Percentiles rank a stretch among this genome's conserved stretches.
Conservation (phyloP, 805 yeast species). For the Danielia oregonensis region DNA sequence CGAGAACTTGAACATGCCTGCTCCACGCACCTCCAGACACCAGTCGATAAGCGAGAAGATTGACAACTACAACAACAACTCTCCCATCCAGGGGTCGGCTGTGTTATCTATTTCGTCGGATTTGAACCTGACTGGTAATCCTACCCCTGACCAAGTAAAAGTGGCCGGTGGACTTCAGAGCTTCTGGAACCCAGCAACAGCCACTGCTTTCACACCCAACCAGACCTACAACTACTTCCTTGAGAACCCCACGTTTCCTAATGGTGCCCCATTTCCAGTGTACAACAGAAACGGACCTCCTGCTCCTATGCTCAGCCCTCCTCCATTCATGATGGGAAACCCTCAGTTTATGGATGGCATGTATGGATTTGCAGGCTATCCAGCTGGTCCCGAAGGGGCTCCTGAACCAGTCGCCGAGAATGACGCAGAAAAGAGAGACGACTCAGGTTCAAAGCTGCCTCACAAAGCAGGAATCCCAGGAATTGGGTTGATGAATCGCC, state of each 20-base stretch:
- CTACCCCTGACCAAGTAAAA: constrained; percentile 4
- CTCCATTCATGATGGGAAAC: constrained; percentile 37
- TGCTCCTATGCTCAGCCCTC: constrained; percentile 34
- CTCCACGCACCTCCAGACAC: constrained; percentile 36
- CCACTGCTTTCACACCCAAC: constrained; percentile 54
- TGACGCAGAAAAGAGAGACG: constrained; percentile 6
- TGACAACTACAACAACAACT: constrained; percentile 48
- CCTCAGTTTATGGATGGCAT: constrained; percentile 36
- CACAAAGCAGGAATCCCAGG: constrained; percentile 19
- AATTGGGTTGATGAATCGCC: constrained; percentile 37
- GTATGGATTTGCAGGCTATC: constrained; percentile 28
- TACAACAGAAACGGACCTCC: constrained; percentile 29
- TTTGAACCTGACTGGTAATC: constrained; percentile 11
- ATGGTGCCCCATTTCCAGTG: constrained; percentile 18
- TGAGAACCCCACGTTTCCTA: constrained; percentile 17
- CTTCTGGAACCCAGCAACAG: constrained; percentile 68
- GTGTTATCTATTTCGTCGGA: constrained; percentile 30
- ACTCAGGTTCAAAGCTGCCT: constrained; percentile 3
- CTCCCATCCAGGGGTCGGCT: constrained; percentile 44
- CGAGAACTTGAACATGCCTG: constrained; percentile 40
- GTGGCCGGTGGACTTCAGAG: constrained; percentile 19
- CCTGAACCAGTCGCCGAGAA: constrained; percentile 5
- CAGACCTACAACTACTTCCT: constrained; percentile 24
- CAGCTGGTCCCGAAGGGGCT: constrained; percentile 1
- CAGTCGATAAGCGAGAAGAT: constrained; percentile 61